Evolutionary conservation across 202 grass and related monocot species (phyloP), one percentile per base, ranked within the genome.

Genomic region (Dendrocalamus latiflorus): DNA sequence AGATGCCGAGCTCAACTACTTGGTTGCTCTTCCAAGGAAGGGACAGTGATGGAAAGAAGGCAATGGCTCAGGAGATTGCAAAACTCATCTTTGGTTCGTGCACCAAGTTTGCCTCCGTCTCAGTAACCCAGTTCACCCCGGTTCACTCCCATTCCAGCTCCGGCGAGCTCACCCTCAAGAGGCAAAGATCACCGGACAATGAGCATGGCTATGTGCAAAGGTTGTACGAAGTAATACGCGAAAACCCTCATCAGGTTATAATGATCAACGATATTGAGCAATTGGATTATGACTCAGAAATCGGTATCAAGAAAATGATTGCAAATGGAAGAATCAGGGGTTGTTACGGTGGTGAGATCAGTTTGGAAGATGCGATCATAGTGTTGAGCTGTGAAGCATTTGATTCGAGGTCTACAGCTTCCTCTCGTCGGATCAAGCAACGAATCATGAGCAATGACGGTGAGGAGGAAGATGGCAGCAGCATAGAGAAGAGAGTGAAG

Each of bases 21-120:
- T 98, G 95, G 93, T 42, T 98, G 75, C 68, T 98, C 34, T 98
- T 98, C 85, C 87, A 89, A 76, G 95, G 95, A 38, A 78, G 48
- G 4, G 91, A 93, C 49, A 8, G 3, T 54, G 85, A 90, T 24
- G 91, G 87, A 7, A 93, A 95, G 90, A 82, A 93, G 33, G 78
- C 72, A 34, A 85, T 98, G 71, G 86, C 89, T 50, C 78, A 53
- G 60, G 95, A 93, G 84, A 81, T 95, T 6, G 91, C 95, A 3
- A 95, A 68, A 79, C 87, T 95, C 50, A 47, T 95, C 8, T 98
- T 95, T 21, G 89, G 91, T 26, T 93, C 93, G 0, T 55, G 71
- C 38, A 69, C 12, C 33, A 69, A 83, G 22, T 86, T 93, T 47
- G 53, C 83, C 20, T 87, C 65, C 17, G 88, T 98, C 43, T 81